Conservation (phyloP, 768 basidiomycete genomes). For the Boletus rubropictus region DNA sequence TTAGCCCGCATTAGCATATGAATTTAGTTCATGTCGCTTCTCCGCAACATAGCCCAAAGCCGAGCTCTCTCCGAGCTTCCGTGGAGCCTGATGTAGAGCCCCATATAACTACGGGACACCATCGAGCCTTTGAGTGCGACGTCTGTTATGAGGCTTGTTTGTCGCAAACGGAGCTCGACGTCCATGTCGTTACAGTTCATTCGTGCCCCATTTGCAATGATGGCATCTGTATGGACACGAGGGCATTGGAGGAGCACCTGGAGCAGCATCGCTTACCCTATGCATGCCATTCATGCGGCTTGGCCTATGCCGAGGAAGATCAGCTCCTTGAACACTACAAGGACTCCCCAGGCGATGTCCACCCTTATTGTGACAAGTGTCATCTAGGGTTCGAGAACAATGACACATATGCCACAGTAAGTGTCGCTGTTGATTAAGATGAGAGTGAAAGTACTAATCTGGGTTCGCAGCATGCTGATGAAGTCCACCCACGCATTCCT, state of each 20-base stretch:
- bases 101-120: constrained; percentile 1
- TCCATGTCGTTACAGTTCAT: constrained; percentile 27
- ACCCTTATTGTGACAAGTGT: constrained; percentile 35
- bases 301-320: constrained; percentile 29
- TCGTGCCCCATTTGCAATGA: constrained; percentile 32
- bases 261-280: constrained; percentile 28
- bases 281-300: constrained; percentile 19
- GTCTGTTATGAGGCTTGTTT: constrained; percentile 21
- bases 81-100: constrained; percentile 4
- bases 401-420: constrained; percentile 26
- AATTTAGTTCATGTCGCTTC: constrained; percentile 12
- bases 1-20: constrained; percentile 15
- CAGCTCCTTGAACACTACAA: constrained; percentile 37
- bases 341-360: constrained; percentile 29
- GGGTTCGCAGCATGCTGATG: constrained; percentile 34
- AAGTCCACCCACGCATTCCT: constrained; percentile 32
- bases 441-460: constrained; percentile 1
- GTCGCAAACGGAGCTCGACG: constrained; percentile 26
- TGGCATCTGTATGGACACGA: constrained; percentile 24
- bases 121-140: constrained; percentile 14
- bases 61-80: constrained; percentile 8
- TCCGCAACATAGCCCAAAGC: constrained; percentile 10
- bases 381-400: constrained; percentile 32
- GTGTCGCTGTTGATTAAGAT: constrained; percentile 1
- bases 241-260: constrained; percentile 25